Percentiles rank a stretch among this genome's conserved stretches.
phyloP scores from a whole-genome alignment of 1,284 basidiomycete genomes.

The Malassezia caprae region DNA sequence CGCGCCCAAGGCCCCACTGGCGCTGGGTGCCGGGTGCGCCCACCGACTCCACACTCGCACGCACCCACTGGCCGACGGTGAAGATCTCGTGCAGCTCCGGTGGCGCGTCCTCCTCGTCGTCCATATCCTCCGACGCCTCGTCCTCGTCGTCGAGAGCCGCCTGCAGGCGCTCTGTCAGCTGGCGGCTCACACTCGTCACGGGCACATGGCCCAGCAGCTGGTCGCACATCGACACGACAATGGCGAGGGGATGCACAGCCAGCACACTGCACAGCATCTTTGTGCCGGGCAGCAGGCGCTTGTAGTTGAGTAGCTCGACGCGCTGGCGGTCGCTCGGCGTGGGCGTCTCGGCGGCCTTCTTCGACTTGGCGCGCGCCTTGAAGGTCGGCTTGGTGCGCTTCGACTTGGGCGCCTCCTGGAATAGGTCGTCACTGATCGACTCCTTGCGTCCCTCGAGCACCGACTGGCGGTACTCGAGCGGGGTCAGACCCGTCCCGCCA shows the following conservation, averaged over 20 bases:
- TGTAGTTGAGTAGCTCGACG: slow-evolving; percentile 88
- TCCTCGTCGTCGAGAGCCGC: slow-evolving; percentile 50
- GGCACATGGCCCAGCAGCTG: slow-evolving; percentile 90
- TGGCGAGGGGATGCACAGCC: slow-evolving; percentile 74
- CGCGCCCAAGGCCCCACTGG: slow-evolving; percentile 55
- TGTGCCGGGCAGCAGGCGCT: slow-evolving; percentile 76
- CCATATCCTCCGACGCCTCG: slow-evolving; percentile 49
- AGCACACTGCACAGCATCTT: slow-evolving; percentile 77
- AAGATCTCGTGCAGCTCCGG: slow-evolving; percentile 58
- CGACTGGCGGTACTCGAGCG: slow-evolving; percentile 78
- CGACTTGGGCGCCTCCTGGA: slow-evolving; percentile 48
- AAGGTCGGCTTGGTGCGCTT: not conserved
- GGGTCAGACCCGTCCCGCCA: slow-evolving; percentile 62
- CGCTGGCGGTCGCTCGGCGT: slow-evolving; percentile 51
- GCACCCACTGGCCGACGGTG: slow-evolving; percentile 71
- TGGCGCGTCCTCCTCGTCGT: slow-evolving; percentile 20
- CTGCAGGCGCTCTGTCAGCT: slow-evolving; percentile 61
- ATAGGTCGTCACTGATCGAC: slow-evolving; percentile 60
- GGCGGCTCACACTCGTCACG: slow-evolving; percentile 81
- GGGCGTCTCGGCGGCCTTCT: slow-evolving; percentile 21
- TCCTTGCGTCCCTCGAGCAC: slow-evolving; percentile 74
- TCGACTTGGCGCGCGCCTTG: slow-evolving; percentile 23
- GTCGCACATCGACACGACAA: slow-evolving; percentile 85
- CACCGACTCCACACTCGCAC: slow-evolving; percentile 63
- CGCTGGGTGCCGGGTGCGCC: slow-evolving; percentile 55